Percentiles rank a stretch among this genome's conserved stretches.
These are phyloP conservation scores for Phaeomoniella chlamydospora DNA, from an alignment of 2,329 filamentous ascomycete species.

Conservation along the genomic window DNA sequence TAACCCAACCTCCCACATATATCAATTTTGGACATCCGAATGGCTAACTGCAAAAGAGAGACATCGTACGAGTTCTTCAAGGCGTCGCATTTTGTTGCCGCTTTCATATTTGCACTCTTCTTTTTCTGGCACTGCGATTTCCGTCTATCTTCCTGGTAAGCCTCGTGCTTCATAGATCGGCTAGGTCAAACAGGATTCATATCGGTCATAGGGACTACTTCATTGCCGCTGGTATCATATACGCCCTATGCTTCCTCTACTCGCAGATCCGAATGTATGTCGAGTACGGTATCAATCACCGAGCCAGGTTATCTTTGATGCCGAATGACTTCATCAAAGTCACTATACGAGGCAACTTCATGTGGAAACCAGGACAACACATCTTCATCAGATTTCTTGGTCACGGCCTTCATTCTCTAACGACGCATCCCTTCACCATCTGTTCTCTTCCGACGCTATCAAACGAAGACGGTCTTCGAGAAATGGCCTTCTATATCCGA, in stretches of 20 bases:
- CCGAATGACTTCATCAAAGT: conserved; percentile 28
- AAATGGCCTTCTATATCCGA: conserved; percentile 40
- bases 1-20: too few relatives aligned
- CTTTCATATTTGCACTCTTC: conserved; percentile 40
- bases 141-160: conserved; percentile 36
- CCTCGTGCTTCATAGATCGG: not conserved
- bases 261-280: conserved; percentile 32
- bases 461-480: too few relatives aligned
- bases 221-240: conserved; percentile 39
- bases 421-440: conserved; percentile 41
- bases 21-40: too few relatives aligned
- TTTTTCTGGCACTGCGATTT: conserved; percentile 48
- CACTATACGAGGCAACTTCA: conserved; percentile 25
- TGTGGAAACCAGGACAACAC: conserved; percentile 40
- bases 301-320: conserved; percentile 25
- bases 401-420: conserved; percentile 27
- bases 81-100: conserved; percentile 36
- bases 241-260: conserved; percentile 31
- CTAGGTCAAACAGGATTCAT: not conserved
- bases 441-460: conserved; percentile 28
- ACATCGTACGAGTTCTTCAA: conserved; percentile 54
- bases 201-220: conserved; percentile 40
- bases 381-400: conserved; percentile 36
- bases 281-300: conserved; percentile 31
- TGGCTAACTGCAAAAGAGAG: too few relatives aligned